Base-by-base conservation (phyloP, 352 stramenopile genomes). In the Globisporangium mamillatum region DNA sequence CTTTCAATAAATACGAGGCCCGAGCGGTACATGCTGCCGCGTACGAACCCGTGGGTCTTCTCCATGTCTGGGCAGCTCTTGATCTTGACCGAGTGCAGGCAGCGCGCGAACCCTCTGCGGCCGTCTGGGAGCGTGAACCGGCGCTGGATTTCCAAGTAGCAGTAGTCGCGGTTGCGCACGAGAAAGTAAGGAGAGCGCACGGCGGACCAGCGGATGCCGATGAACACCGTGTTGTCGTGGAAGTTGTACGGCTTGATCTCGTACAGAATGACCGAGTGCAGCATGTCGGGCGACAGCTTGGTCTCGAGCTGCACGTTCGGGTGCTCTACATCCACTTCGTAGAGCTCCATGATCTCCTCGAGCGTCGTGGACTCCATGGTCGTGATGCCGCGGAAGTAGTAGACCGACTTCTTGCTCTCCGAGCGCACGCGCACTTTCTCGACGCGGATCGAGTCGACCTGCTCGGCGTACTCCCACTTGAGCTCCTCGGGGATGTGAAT, bases 31-130 rank as follows among this genome's bases (percentile, higher is more conserved):
- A 94, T 91, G 69, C 84, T 93, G 9, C 82, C 88, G 24, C 86
- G 77, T 41, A 95, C 84, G 55, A 90, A 94, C 4, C 82, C 81
- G 56, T 93, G 83, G 18, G 74, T 75, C 71, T 92, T 89, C 66
- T 95, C 85, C 80, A 95, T 90, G 54, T 93, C 82, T 0, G 84
- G 84, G 20, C 88, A 95, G 63, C 76, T 90, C 67, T 91, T 89
- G 69, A 95, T 94, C 70, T 93, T 95, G 61, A 95, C 87, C 32
- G 86, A 94, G 71, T 95, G 88, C 46, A 89, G 69, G 66, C 88
- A 95, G 0, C 85, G 82, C 52, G 77, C 82, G 59, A 92, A 95
- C 20, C 88, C 88, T 20, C 74, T 69, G 0, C 83, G 72, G 3
- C 81, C 84, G 60, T 92, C 80, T 0, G 79, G 63, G 1, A 92